Base-by-base conservation (phyloP, 208 protist genomes). In the Trypanosoma scelopori region DNA sequence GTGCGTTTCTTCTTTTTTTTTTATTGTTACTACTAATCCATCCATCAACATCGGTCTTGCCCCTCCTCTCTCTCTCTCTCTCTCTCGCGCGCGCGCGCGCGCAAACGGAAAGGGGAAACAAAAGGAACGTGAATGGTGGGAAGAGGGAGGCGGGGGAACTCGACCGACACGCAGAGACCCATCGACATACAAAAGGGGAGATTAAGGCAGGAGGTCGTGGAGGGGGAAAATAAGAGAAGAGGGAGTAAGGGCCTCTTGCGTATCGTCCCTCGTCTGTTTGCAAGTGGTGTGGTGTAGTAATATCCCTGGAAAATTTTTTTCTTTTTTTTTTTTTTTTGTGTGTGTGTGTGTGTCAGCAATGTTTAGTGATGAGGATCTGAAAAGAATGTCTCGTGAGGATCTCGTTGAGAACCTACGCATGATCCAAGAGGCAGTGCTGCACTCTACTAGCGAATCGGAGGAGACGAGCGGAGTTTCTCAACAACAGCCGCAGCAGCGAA, bases 381-480 rank as follows among this genome's bases (percentile, higher is more conserved):
- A 1, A 18, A 20, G 43, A 16, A 53, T 68, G 62, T 59, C 41
- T 42, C 62, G 62, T n/a, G 62, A 68, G 32, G 62, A 59, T 25
- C 62, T 59, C 18, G 9, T 59, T 37, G 62, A 65, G 35, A 46
- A 56, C n/a, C 1, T 65, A 11, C 59, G 37, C n/a, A 65, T 23
- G 35, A 30, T 48, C 0, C 59, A 65, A 23, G 30, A 42, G 12
- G 43, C 13, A 7, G 5, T 42, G 1, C 11, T 39, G 4, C 3
- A 18, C 5, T 15, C 3, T 20, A 45, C n/a, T 22, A 22, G 25
- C 12, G 32, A 37, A 9, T 16, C 12, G 43, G 18, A 47, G 16
- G n/a, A 28, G 25, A 22, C 52, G 27, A 57, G 18, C 37, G 30
- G 20, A 5, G 37, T 22, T 32, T n/a, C n/a, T n/a, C n/a, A n/a